phyloP scores from a whole-genome alignment of 345 rosid species.

The Gossypium bickii region DNA sequence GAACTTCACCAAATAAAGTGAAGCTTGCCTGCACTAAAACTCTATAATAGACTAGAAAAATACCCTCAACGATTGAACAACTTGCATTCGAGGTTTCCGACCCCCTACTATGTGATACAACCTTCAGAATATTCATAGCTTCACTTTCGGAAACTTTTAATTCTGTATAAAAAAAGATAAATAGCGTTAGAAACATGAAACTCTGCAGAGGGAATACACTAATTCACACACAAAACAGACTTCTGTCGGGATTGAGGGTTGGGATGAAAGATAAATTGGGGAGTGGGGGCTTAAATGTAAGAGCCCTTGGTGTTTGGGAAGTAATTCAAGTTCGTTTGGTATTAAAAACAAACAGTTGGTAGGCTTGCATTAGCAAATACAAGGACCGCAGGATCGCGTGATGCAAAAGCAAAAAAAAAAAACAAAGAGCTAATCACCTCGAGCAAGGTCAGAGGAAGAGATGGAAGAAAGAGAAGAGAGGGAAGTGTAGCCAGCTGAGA shows the following conservation, averaged over 20 bases:
- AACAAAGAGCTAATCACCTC: conserved; percentile 34
- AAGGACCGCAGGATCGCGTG: no score
- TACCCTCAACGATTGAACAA: conserved; percentile 45
- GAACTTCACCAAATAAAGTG: not conserved
- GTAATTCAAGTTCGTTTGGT: conserved; percentile 7
- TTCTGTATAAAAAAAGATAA: conserved; percentile 29
- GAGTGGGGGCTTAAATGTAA: not conserved
- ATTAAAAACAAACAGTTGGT: conserved; percentile 28
- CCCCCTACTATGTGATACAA: conserved; percentile 28
- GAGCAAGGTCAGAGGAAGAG: conserved; percentile 52
- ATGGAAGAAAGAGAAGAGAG: conserved; percentile 13
- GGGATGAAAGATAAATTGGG: not conserved
- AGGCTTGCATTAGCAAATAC: not conserved
- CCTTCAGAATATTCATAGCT: conserved; percentile 54
- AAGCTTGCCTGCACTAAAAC: not conserved
- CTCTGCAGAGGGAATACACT: not conserved
- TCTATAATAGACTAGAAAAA: not conserved
- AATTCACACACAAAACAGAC: not conserved
- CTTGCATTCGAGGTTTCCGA: conserved; percentile 22
- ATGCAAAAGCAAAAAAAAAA: not conserved
- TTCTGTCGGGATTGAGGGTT: not conserved
- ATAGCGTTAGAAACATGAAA: not conserved
- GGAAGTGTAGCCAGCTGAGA: conserved; percentile 60
- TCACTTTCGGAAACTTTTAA: conserved; percentile 46
- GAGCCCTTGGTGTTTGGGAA: not conserved